phyloP scores from a whole-genome alignment of 768 basidiomycete genomes.

The Saitozyma podzolica region DNA sequence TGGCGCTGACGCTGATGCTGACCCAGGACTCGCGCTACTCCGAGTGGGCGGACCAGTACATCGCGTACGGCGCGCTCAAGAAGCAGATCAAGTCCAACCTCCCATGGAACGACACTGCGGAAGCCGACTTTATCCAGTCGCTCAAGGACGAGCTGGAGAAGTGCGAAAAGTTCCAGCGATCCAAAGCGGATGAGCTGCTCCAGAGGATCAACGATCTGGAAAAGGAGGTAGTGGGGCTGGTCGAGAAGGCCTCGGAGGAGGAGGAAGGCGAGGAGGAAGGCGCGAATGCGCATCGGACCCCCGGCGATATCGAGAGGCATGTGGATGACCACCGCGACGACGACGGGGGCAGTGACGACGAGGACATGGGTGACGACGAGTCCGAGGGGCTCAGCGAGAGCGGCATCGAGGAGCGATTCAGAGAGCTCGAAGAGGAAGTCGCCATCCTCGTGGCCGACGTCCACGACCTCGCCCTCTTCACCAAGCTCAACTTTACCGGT shows the following conservation, averaged over 20 bases:
- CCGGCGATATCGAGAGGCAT: constrained; percentile 32
- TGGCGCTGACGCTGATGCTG: not conserved
- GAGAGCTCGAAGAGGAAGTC: constrained; percentile 86
- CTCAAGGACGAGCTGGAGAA: constrained; percentile 88
- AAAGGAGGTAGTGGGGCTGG: constrained; percentile 73
- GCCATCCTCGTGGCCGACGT: constrained; percentile 83
- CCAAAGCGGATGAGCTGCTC: constrained; percentile 74
- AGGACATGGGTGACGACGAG: constrained; percentile 56
- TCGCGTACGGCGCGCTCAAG: constrained; percentile 86
- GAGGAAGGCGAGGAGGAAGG: constrained; percentile 62
- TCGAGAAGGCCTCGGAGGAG: constrained; percentile 27
- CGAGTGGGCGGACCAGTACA: constrained; percentile 88
- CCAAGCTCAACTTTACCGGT: constrained; percentile 96
- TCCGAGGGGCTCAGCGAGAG: constrained; percentile 66
- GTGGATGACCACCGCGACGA: constrained; percentile 31
- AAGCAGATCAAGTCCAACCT: constrained; percentile 78
- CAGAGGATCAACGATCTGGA: constrained; percentile 79
- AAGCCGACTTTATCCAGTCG: constrained; percentile 73
- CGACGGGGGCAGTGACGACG: constrained; percentile 52
- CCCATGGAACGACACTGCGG: constrained; percentile 78
- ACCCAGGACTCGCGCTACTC: constrained; percentile 74
- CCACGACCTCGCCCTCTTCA: constrained; percentile 74
- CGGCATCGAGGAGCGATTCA: constrained; percentile 76
- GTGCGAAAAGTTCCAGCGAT: constrained; percentile 87
- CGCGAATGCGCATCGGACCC: constrained; percentile 54